Percentiles rank a stretch among this genome's conserved stretches.
These are phyloP conservation scores for Parathielavia appendiculata DNA, from an alignment of 495 filamentous ascomycete species.

Conservation along the genomic window DNA sequence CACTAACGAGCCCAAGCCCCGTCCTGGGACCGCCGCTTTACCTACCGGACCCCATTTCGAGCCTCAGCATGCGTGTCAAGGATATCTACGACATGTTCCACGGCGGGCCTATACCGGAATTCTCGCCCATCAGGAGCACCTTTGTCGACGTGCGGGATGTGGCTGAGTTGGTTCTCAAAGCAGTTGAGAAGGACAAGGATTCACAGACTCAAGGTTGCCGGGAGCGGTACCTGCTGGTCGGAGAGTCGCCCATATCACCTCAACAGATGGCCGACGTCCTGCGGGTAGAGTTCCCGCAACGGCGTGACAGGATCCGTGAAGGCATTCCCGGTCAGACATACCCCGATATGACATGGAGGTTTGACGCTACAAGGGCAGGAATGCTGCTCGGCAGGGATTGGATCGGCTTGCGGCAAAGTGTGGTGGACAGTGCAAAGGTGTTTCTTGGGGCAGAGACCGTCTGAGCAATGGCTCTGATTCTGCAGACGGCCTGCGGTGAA, in stretches of 20 bases:
- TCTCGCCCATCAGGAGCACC: slow-evolving; percentile 27
- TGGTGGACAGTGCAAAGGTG: slow-evolving; percentile 29
- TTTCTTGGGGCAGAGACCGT: slow-evolving; percentile 16
- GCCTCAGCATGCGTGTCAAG: slow-evolving; percentile 26
- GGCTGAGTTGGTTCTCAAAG: slow-evolving; percentile 32
- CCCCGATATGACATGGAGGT: slow-evolving; percentile 12
- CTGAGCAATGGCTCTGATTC: background rate
- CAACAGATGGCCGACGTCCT: slow-evolving; percentile 33
- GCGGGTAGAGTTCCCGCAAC: slow-evolving; percentile 28
- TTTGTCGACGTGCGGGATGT: slow-evolving; percentile 36
- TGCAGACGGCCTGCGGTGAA: too few species aligned
- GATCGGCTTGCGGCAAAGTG: slow-evolving; percentile 32
- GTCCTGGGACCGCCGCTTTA: slow-evolving; percentile 31
- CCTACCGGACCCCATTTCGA: slow-evolving; percentile 23
- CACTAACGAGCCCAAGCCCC: slow-evolving; percentile 8
- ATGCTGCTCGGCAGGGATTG: slow-evolving; percentile 29
- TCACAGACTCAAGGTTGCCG: slow-evolving; percentile 19
- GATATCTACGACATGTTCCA: slow-evolving; percentile 29
- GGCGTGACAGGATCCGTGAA: slow-evolving; percentile 25
- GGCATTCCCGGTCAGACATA: slow-evolving; percentile 29
- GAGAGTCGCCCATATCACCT: slow-evolving; percentile 20
- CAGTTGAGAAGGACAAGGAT: slow-evolving; percentile 18
- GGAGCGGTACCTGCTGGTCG: slow-evolving; percentile 30
- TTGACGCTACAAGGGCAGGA: slow-evolving; percentile 29
- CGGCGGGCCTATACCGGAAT: slow-evolving; percentile 23